These are phyloP conservation scores for Wickerhamiella infanticola DNA, from an alignment of 1,139 yeast species.

Conservation along the genomic window DNA sequence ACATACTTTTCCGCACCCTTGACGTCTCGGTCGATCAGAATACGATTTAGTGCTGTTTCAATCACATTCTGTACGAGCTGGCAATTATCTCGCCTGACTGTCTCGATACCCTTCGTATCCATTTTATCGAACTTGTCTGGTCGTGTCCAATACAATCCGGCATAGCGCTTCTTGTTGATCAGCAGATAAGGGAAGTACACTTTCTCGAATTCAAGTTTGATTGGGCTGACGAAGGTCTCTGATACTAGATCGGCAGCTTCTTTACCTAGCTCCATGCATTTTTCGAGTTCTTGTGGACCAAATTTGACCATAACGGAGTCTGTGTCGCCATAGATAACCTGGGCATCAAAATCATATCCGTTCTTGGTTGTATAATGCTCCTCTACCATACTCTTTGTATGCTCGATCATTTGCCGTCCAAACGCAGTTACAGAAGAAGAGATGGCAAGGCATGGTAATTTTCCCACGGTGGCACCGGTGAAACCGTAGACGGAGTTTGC, in stretches of 20 bases:
- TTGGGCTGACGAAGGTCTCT: slow-evolving; percentile 61
- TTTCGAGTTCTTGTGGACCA: slow-evolving; percentile 66
- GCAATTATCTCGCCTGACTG: slow-evolving; percentile 96
- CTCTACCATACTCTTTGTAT: slow-evolving; percentile 77
- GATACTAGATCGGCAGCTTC: slow-evolving; percentile 91
- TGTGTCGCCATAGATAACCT: slow-evolving; percentile 95
- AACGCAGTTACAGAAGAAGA: slow-evolving; percentile 92
- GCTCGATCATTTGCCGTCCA: slow-evolving; percentile 94
- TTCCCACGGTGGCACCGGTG: slow-evolving; percentile 97
- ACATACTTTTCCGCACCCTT: slow-evolving; percentile 74
- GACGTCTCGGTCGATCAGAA: slow-evolving; percentile 82
- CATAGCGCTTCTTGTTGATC: slow-evolving; percentile 91
- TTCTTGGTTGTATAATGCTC: slow-evolving; percentile 59
- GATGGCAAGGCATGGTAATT: slow-evolving; percentile 88
- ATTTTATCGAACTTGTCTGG: slow-evolving; percentile 84
- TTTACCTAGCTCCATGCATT: slow-evolving; percentile 82
- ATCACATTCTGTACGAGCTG: slow-evolving; percentile 86
- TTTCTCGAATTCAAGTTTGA: slow-evolving; percentile 90
- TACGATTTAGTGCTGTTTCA: slow-evolving; percentile 74
- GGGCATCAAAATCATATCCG: slow-evolving; percentile 70
- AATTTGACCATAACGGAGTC: slow-evolving; percentile 99
- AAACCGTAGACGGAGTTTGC: slow-evolving; percentile 98
- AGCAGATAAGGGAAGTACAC: slow-evolving; percentile 88
- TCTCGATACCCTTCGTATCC: slow-evolving; percentile 98
- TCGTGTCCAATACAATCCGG: slow-evolving; percentile 91